These are phyloP conservation scores for Candida ipomoeae DNA, from an alignment of 805 yeast species.

Conservation along the genomic window DNA sequence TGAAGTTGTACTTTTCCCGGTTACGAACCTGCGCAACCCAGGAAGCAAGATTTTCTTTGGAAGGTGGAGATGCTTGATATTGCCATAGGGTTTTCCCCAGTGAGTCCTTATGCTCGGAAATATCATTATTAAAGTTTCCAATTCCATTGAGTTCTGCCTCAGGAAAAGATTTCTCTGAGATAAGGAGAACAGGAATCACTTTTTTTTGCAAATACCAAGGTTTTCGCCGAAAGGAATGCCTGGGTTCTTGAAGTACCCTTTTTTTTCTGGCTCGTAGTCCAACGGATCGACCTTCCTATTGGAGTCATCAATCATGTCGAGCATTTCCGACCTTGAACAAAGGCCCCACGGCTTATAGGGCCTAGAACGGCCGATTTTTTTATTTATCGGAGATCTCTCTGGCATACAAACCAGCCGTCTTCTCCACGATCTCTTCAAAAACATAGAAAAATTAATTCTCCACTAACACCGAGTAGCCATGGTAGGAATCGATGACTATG, in stretches of 20 bases:
- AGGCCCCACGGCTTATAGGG: conserved; percentile 60
- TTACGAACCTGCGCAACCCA: too few relatives aligned
- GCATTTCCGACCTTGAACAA: conserved; percentile 38
- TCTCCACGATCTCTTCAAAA: conserved; percentile 56
- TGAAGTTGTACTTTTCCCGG: too few relatives aligned
- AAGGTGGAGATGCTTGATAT: too few relatives aligned
- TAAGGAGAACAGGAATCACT: too few relatives aligned
- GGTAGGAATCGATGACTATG: conserved; percentile 74
- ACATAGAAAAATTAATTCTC: conserved; percentile 72
- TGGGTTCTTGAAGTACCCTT: conserved; percentile 38
- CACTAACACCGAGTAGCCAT: conserved; percentile 70
- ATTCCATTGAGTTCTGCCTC: too few relatives aligned
- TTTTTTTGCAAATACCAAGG: too few relatives aligned
- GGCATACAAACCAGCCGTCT: conserved; percentile 37
- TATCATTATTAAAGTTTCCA: too few relatives aligned
- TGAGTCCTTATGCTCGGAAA: too few relatives aligned
- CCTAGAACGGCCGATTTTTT: not conserved
- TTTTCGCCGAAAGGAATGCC: conserved; percentile 32
- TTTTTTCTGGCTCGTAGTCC: conserved; percentile 31
- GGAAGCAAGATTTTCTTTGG: too few relatives aligned
- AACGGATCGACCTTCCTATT: conserved; percentile 25
- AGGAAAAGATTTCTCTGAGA: too few relatives aligned
- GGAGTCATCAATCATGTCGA: conserved; percentile 40
- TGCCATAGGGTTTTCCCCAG: too few relatives aligned
- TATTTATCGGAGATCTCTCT: conserved; percentile 6